Evolutionary conservation across 73 alveolate genomes (phyloP).

Genomic region (Paramecium octaurelia): DNA sequence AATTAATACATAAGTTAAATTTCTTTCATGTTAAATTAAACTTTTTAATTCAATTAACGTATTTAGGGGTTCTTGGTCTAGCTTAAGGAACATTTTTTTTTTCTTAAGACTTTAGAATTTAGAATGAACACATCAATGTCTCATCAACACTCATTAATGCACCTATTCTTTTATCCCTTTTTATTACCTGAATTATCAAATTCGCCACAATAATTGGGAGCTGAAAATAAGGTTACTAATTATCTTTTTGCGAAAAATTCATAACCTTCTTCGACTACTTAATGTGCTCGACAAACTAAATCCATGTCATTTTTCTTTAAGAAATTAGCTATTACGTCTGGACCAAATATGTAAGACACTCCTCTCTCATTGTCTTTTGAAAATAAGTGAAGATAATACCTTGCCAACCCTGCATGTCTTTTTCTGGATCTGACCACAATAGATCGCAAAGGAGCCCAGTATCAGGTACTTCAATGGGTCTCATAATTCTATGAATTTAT

Average conservation of each 20-base stretch:
- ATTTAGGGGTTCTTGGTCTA: constrained; percentile 59
- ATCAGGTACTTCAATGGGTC: constrained; percentile 92
- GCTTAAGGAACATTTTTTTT: constrained; percentile 65
- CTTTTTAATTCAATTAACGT: constrained; percentile 40
- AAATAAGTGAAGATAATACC: not conserved
- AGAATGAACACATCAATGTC: constrained; percentile 91
- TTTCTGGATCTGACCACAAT: constrained; percentile 88
- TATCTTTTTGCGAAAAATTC: constrained; percentile 97
- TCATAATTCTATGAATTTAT: constrained; percentile 69
- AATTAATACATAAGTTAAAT: not conserved
- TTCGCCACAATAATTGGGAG: constrained; percentile 99
- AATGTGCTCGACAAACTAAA: constrained; percentile 77
- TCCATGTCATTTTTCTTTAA: constrained; percentile 83
- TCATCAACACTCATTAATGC: constrained; percentile 97
- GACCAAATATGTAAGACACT: constrained; percentile 68
- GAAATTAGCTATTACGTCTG: constrained; percentile 75
- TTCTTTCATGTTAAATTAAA: not conserved
- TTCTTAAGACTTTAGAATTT: constrained; percentile 92
- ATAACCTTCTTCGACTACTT: constrained; percentile 98
- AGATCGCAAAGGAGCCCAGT: constrained; percentile 86
- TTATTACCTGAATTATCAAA: constrained; percentile 86
- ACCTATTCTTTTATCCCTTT: constrained; percentile 53
- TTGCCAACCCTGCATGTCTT: constrained; percentile 92
- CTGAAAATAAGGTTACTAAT: constrained; percentile 96
- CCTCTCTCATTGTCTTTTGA: constrained; percentile 72